Conservation (phyloP, 1,139 yeast species). For the Geotrichum siamense region DNA sequence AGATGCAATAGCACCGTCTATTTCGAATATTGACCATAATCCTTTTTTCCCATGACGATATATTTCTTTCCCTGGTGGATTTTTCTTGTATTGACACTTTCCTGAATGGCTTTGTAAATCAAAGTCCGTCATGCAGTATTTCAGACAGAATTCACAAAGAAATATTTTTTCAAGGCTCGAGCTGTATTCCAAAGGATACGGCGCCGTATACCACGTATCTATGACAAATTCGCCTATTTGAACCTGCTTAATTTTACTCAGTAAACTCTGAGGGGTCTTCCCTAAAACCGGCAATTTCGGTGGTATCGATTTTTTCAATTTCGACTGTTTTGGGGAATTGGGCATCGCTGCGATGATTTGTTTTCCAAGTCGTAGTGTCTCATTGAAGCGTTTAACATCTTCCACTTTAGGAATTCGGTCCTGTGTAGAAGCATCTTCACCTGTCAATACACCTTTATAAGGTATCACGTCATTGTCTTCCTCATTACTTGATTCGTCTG, state of each 20-base stretch:
- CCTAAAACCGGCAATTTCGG: slow-evolving; percentile 4
- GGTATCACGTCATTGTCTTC: slow-evolving; percentile 34
- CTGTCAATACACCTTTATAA: slow-evolving; percentile 55
- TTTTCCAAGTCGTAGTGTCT: slow-evolving; percentile 32
- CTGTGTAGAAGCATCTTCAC: slow-evolving; percentile 53
- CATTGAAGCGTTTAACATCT: slow-evolving; percentile 47
- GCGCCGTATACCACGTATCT: slow-evolving; percentile 88
- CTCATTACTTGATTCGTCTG: background rate
- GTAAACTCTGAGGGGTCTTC: slow-evolving; percentile 15
- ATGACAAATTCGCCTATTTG: slow-evolving; percentile 67
- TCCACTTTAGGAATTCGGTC: slow-evolving; percentile 51
- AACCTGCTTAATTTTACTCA: slow-evolving; percentile 45
- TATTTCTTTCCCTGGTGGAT: slow-evolving; percentile 87
- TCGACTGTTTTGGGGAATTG: slow-evolving; percentile 10
- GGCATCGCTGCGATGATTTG: slow-evolving; percentile 21
- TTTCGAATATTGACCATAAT: slow-evolving; percentile 70
- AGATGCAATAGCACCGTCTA: slow-evolving; percentile 83
- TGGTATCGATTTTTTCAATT: background rate
- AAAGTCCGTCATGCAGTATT: slow-evolving; percentile 68
- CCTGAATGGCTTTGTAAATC: slow-evolving; percentile 61
- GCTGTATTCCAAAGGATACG: slow-evolving; percentile 84
- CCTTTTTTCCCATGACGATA: slow-evolving; percentile 51
- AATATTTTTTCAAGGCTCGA: slow-evolving; percentile 49
- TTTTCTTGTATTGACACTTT: slow-evolving; percentile 46
- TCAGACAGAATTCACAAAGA: slow-evolving; percentile 79